Evolutionary conservation across 2,329 filamentous ascomycete species (phyloP).

Genomic region (Dactylonectria estremocensis): DNA sequence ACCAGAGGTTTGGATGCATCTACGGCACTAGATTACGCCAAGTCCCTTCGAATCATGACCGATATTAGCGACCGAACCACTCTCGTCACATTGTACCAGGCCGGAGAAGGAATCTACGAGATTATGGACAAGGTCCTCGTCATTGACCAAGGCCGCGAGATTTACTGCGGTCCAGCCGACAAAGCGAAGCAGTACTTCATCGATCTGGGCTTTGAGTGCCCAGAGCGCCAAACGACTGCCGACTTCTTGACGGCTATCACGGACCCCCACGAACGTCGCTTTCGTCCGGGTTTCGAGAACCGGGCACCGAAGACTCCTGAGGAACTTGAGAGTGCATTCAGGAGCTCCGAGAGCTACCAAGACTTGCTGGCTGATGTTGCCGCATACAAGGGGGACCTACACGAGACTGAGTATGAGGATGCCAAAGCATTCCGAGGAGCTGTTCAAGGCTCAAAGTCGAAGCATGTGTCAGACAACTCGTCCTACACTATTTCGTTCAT

Average conservation of each 20-base stretch:
- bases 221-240: constrained; percentile 76
- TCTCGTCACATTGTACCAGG: constrained; percentile 60
- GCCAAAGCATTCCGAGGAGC: constrained; percentile 77
- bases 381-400: constrained; percentile 60
- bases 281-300: constrained; percentile 75
- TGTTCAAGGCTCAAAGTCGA: constrained; percentile 80
- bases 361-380: constrained; percentile 72
- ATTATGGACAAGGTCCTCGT: constrained; percentile 85
- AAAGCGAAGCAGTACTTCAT: constrained; percentile 78
- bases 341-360: constrained; percentile 72
- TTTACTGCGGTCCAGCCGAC: constrained; percentile 76
- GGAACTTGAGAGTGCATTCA: constrained; percentile 78
- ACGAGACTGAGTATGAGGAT: constrained; percentile 70
- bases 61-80: constrained; percentile 77
- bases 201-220: constrained; percentile 78
- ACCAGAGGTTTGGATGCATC: constrained; percentile 84
- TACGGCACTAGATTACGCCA: constrained; percentile 84
- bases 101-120: constrained; percentile 61
- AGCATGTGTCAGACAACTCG: constrained; percentile 76
- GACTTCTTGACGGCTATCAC: constrained; percentile 52
- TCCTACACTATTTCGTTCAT: constrained; percentile 83
- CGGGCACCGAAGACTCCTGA: constrained; percentile 77
- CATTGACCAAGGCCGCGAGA: constrained; percentile 77
- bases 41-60: constrained; percentile 80
- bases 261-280: constrained; percentile 78